These are phyloP conservation scores for Tetracladium setigerum DNA, from an alignment of 495 filamentous ascomycete genomes.

Conservation along the genomic window DNA sequence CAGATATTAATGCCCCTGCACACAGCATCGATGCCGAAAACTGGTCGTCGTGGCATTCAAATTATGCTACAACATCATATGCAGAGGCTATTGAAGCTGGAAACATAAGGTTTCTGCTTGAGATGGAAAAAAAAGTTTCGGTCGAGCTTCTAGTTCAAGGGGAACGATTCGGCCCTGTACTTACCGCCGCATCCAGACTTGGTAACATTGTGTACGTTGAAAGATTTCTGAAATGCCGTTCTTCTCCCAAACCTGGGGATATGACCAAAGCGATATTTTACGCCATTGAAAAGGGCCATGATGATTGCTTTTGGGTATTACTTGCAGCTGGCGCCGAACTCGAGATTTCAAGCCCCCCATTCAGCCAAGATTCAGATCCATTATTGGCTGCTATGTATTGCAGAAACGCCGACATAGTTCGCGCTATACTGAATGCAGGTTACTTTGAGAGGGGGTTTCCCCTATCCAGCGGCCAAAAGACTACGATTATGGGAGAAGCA, in stretches of 20 bases:
- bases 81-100: slow-evolving; percentile 1
- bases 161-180: neutral
- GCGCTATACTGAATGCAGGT: too few species aligned
- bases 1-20: slow-evolving; percentile 1
- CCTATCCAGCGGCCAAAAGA: too few species aligned
- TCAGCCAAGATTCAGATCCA: too few species aligned
- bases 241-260: neutral
- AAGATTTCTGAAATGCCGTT: neutral
- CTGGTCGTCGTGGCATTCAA: too few species aligned
- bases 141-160: neutral
- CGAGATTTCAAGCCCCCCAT: too few species aligned
- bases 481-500: too few species aligned
- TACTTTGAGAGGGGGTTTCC: too few species aligned
- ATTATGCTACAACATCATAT: neutral
- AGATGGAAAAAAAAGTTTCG: neutral
- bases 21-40: neutral
- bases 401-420: too few species aligned
- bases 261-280: neutral
- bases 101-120: neutral
- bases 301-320: neutral
- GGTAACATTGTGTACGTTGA: slow-evolving; percentile 2
- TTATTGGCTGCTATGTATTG: too few species aligned
- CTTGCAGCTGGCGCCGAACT: neutral
- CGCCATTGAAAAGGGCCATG: neutral
- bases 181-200: neutral